These are phyloP conservation scores for Westerdykella sp. DNA, from an alignment of 2,329 filamentous ascomycete species.

Conservation along the genomic window DNA sequence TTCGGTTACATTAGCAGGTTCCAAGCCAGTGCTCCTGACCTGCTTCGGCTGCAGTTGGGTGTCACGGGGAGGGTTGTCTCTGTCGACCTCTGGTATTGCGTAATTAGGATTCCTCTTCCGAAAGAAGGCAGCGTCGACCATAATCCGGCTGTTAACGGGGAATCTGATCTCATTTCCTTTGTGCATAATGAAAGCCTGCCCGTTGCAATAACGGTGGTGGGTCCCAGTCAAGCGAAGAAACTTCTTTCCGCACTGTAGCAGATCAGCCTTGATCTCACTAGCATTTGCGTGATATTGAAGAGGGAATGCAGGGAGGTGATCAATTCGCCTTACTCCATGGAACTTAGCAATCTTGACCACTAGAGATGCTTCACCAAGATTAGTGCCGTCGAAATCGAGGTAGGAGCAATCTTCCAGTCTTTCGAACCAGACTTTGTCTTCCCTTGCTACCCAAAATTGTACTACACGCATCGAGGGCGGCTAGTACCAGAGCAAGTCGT, in stretches of 20 bases:
- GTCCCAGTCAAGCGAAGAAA: conserved; percentile 8
- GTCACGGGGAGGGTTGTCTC: conserved; percentile 2
- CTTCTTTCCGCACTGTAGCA: conserved; percentile 5
- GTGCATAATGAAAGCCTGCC: conserved; percentile 29
- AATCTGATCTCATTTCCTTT: conserved; percentile 11
- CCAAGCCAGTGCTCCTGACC: conserved; percentile 7
- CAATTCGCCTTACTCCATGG: conserved; percentile 3
- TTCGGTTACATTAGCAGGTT: conserved; percentile 7
- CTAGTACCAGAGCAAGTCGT: conserved; percentile 2
- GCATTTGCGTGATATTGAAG: conserved; percentile 5
- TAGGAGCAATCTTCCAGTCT: conserved; percentile 5
- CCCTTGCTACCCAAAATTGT: conserved; percentile 1
- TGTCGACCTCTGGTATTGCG: conserved; percentile 6
- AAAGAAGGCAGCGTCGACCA: conserved; percentile 24
- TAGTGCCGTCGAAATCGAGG: conserved; percentile 3
- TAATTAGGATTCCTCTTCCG: conserved; percentile 22
- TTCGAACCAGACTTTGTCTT: conserved; percentile 5
- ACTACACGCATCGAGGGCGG: conserved; percentile 2
- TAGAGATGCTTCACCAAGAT: conserved; percentile 4
- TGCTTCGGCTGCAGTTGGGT: conserved; percentile 3
- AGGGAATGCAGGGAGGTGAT: conserved; percentile 3
- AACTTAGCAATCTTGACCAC: conserved; percentile 5
- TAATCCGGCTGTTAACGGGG: conserved; percentile 19
- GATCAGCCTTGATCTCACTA: conserved; percentile 2
- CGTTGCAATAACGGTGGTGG: conserved; percentile 26